Evolutionary conservation across 2,329 filamentous ascomycete genomes (phyloP).

Genomic region (Monosporascus sp.): DNA sequence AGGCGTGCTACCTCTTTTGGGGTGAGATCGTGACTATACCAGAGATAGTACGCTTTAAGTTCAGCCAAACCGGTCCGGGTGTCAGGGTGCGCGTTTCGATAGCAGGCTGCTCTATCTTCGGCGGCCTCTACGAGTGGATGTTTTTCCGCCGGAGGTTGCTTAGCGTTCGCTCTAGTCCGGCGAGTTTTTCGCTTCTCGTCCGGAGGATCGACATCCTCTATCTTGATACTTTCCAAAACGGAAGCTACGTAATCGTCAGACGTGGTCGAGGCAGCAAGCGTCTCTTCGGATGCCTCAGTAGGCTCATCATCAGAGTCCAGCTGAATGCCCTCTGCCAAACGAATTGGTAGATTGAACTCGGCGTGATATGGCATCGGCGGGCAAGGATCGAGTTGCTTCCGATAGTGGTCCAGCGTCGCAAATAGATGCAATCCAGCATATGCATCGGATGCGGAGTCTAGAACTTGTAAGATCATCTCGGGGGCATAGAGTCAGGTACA

Average conservation of each 20-base stretch:
- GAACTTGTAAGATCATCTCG: constrained; percentile 19
- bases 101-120: constrained; percentile 33
- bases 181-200: constrained; percentile 6
- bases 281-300: constrained; percentile 18
- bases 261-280: constrained; percentile 6
- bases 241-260: constrained; percentile 12
- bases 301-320: constrained; percentile 25
- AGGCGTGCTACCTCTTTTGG: constrained; percentile 47
- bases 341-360: constrained; percentile 63
- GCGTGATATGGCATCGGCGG: constrained; percentile 67
- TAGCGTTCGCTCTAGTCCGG: background rate
- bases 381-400: constrained; percentile 60
- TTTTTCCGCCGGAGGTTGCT: constrained; percentile 13
- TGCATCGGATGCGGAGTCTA: constrained; percentile 76
- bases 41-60: constrained; percentile 60
- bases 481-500: constrained; percentile 4
- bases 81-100: constrained; percentile 26
- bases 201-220: constrained; percentile 13
- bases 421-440: constrained; percentile 76
- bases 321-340: constrained; percentile 41
- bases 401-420: constrained; percentile 63
- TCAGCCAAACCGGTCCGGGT: constrained; percentile 17
- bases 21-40: constrained; percentile 50
- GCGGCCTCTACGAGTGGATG: constrained; percentile 42
- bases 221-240: constrained; percentile 16